Base-by-base conservation (phyloP, 2,329 filamentous ascomycete species). In the Thermoascus crustaceus region DNA sequence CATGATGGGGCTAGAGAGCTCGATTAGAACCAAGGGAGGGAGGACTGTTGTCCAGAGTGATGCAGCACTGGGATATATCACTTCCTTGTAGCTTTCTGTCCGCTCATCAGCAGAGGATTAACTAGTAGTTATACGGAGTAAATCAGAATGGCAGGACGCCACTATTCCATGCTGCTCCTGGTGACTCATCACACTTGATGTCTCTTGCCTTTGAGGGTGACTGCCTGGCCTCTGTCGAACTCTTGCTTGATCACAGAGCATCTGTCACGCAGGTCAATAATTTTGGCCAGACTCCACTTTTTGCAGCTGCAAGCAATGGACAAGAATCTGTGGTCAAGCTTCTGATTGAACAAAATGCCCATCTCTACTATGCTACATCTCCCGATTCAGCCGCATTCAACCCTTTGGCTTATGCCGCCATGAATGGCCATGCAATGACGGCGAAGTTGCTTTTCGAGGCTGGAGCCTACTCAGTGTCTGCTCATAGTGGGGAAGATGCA, bases 111-210 rank as follows among this genome's bases (percentile, higher is more conserved):
- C n/a, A n/a, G n/a, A n/a, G n/a, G n/a, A n/a, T n/a, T n/a, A n/a
- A n/a, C n/a, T n/a, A n/a, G n/a, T n/a, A n/a, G n/a, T n/a, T n/a
- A n/a, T n/a, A n/a, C n/a, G n/a, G n/a, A 37, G 40, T 5, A 21
- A 9, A 38, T 14, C 4, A 43, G 41, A 14, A 47, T 30, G 41
- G 39, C 4, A 41, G 46, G 16, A 50, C 46, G 14, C 34, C 44
- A 8, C 24, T 49, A 5, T 42, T 44, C 25, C 34, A 32, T 48
- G 46, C 18, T 24, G 22, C 22, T 24, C 7, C 22, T 24, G 22
- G 22, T 24, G n/a, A 24, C 22, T 24, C 22, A 24, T 24, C 22
- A n/a, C 22, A 24, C 22, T 24, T 24, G 22, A 24, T 24, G 22
- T 24, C 22, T 24, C 22, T 24, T 24, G 22, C 22, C 22, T 24